Conservation (phyloP, 441 rosid genomes). For the Gossypium gossypioides region DNA sequence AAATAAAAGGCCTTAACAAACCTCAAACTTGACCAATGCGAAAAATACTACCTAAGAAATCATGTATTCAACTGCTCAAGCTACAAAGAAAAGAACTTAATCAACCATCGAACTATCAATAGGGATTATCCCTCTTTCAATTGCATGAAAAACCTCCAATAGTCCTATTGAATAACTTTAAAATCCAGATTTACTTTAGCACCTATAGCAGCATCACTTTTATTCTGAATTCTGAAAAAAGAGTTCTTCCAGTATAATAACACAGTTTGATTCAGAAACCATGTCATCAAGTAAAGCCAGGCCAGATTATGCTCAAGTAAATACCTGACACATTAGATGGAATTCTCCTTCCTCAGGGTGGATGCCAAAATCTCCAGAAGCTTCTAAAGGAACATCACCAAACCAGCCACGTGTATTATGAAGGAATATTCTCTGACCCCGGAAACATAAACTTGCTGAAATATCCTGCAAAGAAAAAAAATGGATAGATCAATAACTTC, state of each 20-base stretch:
- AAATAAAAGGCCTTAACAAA: neutral
- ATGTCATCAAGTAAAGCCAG: neutral
- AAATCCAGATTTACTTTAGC: neutral
- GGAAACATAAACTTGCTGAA: conserved; percentile 78
- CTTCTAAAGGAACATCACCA: conserved; percentile 90
- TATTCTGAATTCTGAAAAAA: neutral
- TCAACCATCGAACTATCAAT: neutral
- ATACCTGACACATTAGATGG: conserved; percentile 97
- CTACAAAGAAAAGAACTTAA: neutral
- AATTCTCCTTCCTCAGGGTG: conserved; percentile 98
- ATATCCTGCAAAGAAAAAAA: conserved; percentile 48
- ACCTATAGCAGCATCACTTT: neutral
- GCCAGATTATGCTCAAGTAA: neutral
- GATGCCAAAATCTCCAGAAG: conserved; percentile 98
- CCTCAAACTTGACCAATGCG: neutral
- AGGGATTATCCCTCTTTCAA: neutral
- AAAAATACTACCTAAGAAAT: neutral
- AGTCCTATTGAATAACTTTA: neutral
- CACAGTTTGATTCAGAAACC: conserved; percentile 4
- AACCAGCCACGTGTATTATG: conserved; percentile 95
- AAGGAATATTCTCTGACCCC: conserved; percentile 86
- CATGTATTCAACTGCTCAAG: neutral
- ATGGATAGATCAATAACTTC: conserved; percentile 3
- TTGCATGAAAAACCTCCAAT: conserved; percentile 2
- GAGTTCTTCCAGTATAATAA: conserved; percentile 6